Evolutionary conservation across 352 stramenopile species (phyloP).

Genomic region (Phytopythium aichiense): DNA sequence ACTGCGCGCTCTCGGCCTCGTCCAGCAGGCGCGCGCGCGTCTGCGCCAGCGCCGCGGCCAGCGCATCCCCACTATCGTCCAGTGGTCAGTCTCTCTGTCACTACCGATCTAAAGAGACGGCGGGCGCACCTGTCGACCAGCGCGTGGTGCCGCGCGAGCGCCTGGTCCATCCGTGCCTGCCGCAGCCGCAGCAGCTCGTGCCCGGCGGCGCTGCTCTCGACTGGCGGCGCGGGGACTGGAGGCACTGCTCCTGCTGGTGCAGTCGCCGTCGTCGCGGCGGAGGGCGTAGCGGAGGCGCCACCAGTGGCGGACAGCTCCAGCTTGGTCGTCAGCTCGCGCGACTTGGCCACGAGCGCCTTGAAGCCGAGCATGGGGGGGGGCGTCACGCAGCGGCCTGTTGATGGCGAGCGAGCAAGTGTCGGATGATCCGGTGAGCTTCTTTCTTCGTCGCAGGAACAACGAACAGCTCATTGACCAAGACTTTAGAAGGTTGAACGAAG

Average conservation of each 20-base stretch:
- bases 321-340: slow-evolving; percentile 56
- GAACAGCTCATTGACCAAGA: no score
- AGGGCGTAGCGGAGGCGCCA: slow-evolving; percentile 11
- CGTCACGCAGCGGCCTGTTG: no score
- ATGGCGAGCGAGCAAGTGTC: no score
- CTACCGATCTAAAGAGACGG: background rate
- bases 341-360: slow-evolving; percentile 78
- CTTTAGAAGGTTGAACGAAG: no score
- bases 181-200: slow-evolving; percentile 39
- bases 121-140: slow-evolving; percentile 39
- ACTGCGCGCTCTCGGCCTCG: slow-evolving; percentile 67
- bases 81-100: slow-evolving; percentile 9
- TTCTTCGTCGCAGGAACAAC: no score
- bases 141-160: slow-evolving; percentile 33
- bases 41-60: slow-evolving; percentile 31
- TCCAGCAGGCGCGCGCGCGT: slow-evolving; percentile 47
- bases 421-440: no score
- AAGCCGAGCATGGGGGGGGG: slow-evolving; percentile 35
- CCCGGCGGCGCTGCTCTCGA: slow-evolving; percentile 23
- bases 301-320: slow-evolving; percentile 36
- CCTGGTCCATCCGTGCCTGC: slow-evolving; percentile 25
- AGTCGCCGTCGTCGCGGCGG: background rate
- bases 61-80: slow-evolving; percentile 44
- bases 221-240: background rate
- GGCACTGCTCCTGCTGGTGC: background rate